Evolutionary conservation across 805 yeast species (phyloP).

Genomic region (Helenozyma baotianmanensis): DNA sequence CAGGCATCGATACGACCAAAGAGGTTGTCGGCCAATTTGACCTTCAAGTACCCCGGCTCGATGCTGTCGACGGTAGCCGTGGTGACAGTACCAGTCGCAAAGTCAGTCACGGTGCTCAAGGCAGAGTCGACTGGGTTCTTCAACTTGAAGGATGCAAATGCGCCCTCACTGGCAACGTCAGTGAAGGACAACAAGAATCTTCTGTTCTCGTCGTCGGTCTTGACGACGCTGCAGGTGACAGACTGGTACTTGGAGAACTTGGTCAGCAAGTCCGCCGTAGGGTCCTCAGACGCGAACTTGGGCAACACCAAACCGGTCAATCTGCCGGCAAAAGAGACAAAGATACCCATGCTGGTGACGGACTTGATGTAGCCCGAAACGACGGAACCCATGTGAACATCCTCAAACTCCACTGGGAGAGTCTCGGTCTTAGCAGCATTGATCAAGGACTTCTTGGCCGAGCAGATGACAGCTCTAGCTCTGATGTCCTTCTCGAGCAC

Average conservation of each 20-base stretch:
- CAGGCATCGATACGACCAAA: slow-evolving; percentile 78
- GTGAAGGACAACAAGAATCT: slow-evolving; percentile 67
- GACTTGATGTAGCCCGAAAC: slow-evolving; percentile 76
- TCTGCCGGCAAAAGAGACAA: slow-evolving; percentile 74
- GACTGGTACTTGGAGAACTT: slow-evolving; percentile 66
- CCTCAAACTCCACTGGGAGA: slow-evolving; percentile 59
- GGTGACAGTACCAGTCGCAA: slow-evolving; percentile 55
- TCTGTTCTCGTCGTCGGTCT: slow-evolving; percentile 62
- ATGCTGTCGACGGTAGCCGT: slow-evolving; percentile 57
- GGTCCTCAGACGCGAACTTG: slow-evolving; percentile 57
- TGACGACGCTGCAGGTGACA: slow-evolving; percentile 60
- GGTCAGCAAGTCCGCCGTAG: slow-evolving; percentile 46
- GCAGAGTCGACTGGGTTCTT: slow-evolving; percentile 59
- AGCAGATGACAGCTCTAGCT: slow-evolving; percentile 55
- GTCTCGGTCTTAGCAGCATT: slow-evolving; percentile 50
- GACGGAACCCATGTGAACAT: slow-evolving; percentile 45
- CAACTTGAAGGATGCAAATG: slow-evolving; percentile 7
- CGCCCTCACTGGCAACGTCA: slow-evolving; percentile 19
- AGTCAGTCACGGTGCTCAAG: slow-evolving; percentile 47
- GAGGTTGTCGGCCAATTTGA: slow-evolving; percentile 69
- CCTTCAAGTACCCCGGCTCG: slow-evolving; percentile 69
- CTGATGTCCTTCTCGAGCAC: slow-evolving; percentile 63
- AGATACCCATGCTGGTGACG: slow-evolving; percentile 74
- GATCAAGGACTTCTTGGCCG: slow-evolving; percentile 64
- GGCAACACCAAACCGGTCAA: slow-evolving; percentile 82